phyloP scores from a whole-genome alignment of 1,284 basidiomycete genomes.

The Irpex sp. region DNA sequence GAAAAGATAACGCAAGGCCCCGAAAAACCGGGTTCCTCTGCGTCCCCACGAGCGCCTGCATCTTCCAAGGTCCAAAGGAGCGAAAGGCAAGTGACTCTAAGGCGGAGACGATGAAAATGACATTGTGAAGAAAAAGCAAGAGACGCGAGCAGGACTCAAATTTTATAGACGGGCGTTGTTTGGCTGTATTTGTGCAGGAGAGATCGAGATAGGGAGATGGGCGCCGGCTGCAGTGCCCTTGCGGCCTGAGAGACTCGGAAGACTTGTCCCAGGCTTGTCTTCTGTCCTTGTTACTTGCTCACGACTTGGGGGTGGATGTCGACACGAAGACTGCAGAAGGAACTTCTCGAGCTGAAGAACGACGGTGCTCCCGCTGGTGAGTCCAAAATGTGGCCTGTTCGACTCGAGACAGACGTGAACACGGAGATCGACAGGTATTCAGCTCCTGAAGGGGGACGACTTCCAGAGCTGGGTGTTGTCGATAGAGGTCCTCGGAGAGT shows the following conservation, averaged over 20 bases:
- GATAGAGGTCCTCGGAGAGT: slow-evolving; percentile 78
- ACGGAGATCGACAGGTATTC: slow-evolving; percentile 49
- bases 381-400: not conserved
- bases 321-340: slow-evolving; percentile 59
- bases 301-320: not conserved
- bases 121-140: slow-evolving; percentile 24
- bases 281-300: not conserved
- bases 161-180: slow-evolving; percentile 8
- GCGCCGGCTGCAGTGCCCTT: not conserved
- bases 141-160: not conserved
- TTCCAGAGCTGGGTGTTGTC: slow-evolving; percentile 71
- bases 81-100: slow-evolving; percentile 57
- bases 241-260: not conserved
- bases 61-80: slow-evolving; percentile 31
- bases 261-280: not conserved
- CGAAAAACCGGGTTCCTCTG: slow-evolving; percentile 34
- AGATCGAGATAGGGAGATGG: not conserved
- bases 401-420: not conserved
- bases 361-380: slow-evolving; percentile 71
- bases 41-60: slow-evolving; percentile 58
- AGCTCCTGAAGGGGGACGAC: slow-evolving; percentile 66
- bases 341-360: slow-evolving; percentile 65
- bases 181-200: slow-evolving; percentile 4
- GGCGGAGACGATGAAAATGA: slow-evolving; percentile 27
- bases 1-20: slow-evolving; percentile 25